phyloP scores from a whole-genome alignment of 2,329 filamentous ascomycete species.

The Colletotrichum tofieldiae region DNA sequence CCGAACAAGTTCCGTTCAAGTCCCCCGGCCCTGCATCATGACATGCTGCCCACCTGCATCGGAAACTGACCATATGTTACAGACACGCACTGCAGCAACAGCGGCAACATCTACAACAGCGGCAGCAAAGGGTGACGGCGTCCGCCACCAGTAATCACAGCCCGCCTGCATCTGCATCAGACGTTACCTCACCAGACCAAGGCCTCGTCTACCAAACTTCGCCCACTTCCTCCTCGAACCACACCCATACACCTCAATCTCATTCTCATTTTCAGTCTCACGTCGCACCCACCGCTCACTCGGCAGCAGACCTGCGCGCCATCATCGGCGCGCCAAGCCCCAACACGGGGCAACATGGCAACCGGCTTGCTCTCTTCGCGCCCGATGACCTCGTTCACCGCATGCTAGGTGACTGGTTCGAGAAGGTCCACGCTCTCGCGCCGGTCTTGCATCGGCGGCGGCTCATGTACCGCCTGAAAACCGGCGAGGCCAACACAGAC shows the following conservation, averaged over 20 bases:
- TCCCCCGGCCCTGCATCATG: background rate
- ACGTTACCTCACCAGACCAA: slow-evolving; percentile 31
- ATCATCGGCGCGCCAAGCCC: slow-evolving; percentile 35
- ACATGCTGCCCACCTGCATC: background rate
- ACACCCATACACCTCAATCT: slow-evolving; percentile 4
- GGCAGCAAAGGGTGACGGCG: background rate
- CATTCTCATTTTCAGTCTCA: slow-evolving; percentile 2
- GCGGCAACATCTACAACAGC: background rate
- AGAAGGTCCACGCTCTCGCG: slow-evolving; percentile 53
- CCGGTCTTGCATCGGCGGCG: slow-evolving; percentile 52
- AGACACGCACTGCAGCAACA: slow-evolving; percentile 26
- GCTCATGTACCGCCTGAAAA: slow-evolving; percentile 49
- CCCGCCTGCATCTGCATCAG: slow-evolving; percentile 21
- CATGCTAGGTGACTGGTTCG: slow-evolving; percentile 54
- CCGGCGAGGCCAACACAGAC: slow-evolving; percentile 48
- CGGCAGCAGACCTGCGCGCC: slow-evolving; percentile 29
- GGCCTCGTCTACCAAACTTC: slow-evolving; percentile 27
- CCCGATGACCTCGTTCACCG: slow-evolving; percentile 35
- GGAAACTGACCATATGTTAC: slow-evolving; percentile 16
- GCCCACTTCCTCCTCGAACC: slow-evolving; percentile 15
- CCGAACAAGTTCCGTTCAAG: slow-evolving; percentile 45
- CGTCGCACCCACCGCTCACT: background rate
- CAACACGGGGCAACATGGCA: slow-evolving; percentile 10
- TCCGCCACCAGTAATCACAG: background rate
- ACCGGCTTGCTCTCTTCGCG: slow-evolving; percentile 37